A percentile compares a stretch with the other conserved stretches of the same genome.
These are phyloP conservation scores for Ganoderma meredithae DNA, from an alignment of 1,284 basidiomycete species.

Conservation along the genomic window DNA sequence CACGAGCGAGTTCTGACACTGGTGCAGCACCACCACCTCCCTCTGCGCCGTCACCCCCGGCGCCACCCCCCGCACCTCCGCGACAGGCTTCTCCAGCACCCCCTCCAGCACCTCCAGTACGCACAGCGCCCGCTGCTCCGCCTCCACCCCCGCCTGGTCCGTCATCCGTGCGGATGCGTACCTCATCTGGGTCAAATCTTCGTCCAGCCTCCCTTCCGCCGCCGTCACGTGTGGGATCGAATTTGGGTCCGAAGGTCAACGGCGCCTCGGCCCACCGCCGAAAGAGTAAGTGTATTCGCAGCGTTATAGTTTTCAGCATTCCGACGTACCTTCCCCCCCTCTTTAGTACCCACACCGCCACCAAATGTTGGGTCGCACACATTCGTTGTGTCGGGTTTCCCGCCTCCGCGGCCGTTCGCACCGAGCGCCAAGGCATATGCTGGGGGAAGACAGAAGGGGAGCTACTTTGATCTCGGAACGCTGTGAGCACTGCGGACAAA, in stretches of 20 bases:
- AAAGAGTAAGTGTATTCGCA: conserved; percentile 57
- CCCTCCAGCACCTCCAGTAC: conserved; percentile 16
- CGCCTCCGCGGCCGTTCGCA: conserved; percentile 73
- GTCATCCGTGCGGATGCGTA: conserved; percentile 41
- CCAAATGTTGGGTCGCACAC: conserved; percentile 70
- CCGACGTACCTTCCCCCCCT: conserved; percentile 19
- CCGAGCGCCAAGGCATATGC: conserved; percentile 58
- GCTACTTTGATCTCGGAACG: conserved; percentile 68
- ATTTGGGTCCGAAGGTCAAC: conserved; percentile 36
- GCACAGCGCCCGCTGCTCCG: conserved; percentile 36
- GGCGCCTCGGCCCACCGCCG: conserved; percentile 41
- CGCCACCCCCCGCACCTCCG: conserved; percentile 40
- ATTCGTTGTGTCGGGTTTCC: conserved; percentile 77
- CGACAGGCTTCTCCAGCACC: conserved; percentile 21
- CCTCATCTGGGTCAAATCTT: conserved; percentile 34
- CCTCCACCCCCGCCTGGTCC: conserved; percentile 47
- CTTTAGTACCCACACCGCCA: conserved; percentile 77
- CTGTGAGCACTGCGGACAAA: conserved; percentile 44
- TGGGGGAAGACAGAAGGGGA: conserved; percentile 70
- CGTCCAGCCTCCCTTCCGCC: conserved; percentile 33
- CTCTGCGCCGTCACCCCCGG: conserved; percentile 32
- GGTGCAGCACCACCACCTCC: conserved; percentile 28
- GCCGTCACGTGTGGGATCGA: conserved; percentile 37
- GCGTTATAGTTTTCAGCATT: conserved; percentile 9
- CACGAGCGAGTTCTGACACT: conserved; percentile 36